Percentiles rank a stretch among this genome's conserved stretches.
Conservation (phyloP, 805 yeast genomes). For the Wickerhamiella kazuoi region DNA sequence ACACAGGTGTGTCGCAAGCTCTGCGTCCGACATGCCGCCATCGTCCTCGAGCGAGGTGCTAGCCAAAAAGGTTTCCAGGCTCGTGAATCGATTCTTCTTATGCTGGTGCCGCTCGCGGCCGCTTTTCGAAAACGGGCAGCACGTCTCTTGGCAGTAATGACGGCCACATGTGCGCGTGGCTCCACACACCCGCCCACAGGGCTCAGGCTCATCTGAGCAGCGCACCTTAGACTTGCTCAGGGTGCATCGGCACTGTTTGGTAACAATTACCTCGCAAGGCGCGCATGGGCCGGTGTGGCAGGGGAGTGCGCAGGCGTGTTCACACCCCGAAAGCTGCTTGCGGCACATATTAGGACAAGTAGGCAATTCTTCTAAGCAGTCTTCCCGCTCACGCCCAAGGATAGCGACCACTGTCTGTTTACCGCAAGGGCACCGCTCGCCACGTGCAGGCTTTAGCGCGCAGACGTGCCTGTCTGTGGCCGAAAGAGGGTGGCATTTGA, state of each 20-base stretch:
- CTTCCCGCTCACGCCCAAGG: not conserved
- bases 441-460: conserved; percentile 4
- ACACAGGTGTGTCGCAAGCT: conserved; percentile 17
- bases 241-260: conserved; percentile 6
- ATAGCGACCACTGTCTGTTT: not conserved
- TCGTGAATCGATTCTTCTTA: conserved; percentile 1
- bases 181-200: conserved; percentile 5
- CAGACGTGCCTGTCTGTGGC: conserved; percentile 5
- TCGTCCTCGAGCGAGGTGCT: not conserved
- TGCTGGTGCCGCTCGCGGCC: not conserved
- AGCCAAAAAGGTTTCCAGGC: conserved; percentile 3
- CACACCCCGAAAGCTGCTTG: conserved; percentile 5
- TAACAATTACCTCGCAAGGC: conserved; percentile 2
- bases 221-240: not conserved
- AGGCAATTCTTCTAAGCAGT: conserved; percentile 8
- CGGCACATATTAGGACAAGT: conserved; percentile 8
- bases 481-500: conserved; percentile 6
- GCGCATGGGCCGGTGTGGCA: conserved; percentile 9
- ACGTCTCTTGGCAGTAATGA: conserved; percentile 6
- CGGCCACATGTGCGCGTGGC: conserved; percentile 6
- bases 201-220: conserved; percentile 4
- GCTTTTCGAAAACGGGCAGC: conserved; percentile 5
- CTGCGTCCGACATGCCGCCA: conserved; percentile 5
- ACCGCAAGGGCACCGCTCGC: conserved; percentile 15
- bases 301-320: conserved; percentile 5